These are phyloP conservation scores for Monascus ruber DNA, from an alignment of 2,329 filamentous ascomycete species.

Conservation along the genomic window DNA sequence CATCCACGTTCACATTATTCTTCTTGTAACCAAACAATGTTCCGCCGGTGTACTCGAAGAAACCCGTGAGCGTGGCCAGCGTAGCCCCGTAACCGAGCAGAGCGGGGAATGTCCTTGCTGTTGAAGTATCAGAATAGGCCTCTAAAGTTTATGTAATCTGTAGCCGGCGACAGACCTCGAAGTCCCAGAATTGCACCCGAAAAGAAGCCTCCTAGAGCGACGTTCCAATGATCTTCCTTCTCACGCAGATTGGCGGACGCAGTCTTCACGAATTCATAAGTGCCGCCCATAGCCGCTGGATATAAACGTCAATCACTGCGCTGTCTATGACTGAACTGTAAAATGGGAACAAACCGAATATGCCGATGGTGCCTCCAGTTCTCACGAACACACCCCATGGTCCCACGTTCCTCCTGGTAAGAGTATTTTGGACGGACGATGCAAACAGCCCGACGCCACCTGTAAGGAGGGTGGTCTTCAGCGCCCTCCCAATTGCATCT, in stretches of 20 bases:
- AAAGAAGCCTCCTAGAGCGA: slow-evolving; percentile 63
- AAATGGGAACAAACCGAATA: slow-evolving; percentile 45
- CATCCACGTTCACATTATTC: slow-evolving; percentile 49
- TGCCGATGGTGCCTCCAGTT: slow-evolving; percentile 61
- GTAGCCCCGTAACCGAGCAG: slow-evolving; percentile 57
- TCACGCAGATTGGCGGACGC: slow-evolving; percentile 75
- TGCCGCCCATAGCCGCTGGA: slow-evolving; percentile 58
- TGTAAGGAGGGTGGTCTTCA: slow-evolving; percentile 54
- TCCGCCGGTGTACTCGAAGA: slow-evolving; percentile 59
- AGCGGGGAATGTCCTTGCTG: slow-evolving; percentile 56
- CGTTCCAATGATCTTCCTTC: slow-evolving; percentile 69
- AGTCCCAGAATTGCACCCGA: slow-evolving; percentile 63
- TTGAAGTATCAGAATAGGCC: slow-evolving; percentile 7
- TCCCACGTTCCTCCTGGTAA: slow-evolving; percentile 72
- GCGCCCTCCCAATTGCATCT: slow-evolving; percentile 59
- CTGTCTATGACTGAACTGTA: neutral
- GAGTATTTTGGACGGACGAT: slow-evolving; percentile 74
- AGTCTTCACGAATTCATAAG: slow-evolving; percentile 65
- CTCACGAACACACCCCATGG: slow-evolving; percentile 69
- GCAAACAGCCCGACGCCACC: slow-evolving; percentile 58
- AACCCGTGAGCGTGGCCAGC: slow-evolving; percentile 47
- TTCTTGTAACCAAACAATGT: slow-evolving; percentile 44
- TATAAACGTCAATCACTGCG: slow-evolving; percentile 3
- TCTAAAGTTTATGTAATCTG: neutral
- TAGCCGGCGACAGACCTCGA: slow-evolving; percentile 43